Evolutionary conservation across 352 stramenopile genomes (phyloP).

Genomic region (Pythium vanterpoolii): DNA sequence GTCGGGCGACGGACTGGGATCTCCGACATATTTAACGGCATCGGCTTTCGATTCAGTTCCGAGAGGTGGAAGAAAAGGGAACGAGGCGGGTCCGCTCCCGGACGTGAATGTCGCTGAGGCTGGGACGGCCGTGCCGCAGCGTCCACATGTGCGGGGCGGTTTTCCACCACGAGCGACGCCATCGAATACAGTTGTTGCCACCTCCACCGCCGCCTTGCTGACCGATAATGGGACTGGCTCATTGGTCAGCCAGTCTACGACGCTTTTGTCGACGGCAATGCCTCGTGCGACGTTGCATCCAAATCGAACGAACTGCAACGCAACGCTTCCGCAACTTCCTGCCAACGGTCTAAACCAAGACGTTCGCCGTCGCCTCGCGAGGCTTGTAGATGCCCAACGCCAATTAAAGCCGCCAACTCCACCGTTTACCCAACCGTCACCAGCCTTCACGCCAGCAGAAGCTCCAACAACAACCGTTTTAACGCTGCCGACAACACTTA

Average conservation of each 20-base stretch:
- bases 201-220: background rate
- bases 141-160: background rate
- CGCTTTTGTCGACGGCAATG: no score
- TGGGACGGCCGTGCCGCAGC: background rate
- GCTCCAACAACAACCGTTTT: background rate
- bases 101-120: background rate
- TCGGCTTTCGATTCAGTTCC: no score
- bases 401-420: background rate
- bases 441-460: background rate
- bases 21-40: background rate
- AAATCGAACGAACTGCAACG: background rate
- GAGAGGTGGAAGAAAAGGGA: no score
- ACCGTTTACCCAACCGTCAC: background rate
- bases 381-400: constrained; percentile 6
- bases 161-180: background rate
- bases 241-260: background rate
- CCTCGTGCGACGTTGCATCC: background rate
- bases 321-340: background rate
- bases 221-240: background rate
- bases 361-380: constrained; percentile 10
- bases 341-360: background rate
- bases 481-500: background rate
- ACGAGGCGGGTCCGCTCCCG: no score
- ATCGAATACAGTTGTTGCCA: background rate
- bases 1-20: background rate